Conservation (phyloP, 2,329 filamentous ascomycete genomes). For the Nothomitra cinnamomea region DNA sequence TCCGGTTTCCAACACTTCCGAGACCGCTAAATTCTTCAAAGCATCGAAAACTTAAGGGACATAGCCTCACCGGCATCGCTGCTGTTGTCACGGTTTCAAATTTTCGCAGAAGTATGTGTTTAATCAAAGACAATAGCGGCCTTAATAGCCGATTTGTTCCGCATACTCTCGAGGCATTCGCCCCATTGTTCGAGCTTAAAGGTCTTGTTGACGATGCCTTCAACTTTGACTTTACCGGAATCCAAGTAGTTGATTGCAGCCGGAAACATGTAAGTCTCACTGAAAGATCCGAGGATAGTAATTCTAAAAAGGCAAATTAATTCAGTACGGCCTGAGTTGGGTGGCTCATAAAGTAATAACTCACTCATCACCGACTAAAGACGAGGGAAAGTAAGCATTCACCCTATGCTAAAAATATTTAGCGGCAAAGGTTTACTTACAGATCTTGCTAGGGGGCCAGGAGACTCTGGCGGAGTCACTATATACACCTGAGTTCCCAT, state of each 20-base stretch:
- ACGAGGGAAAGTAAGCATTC: no score
- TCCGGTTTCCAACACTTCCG: no score
- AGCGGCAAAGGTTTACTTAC: slow-evolving; percentile 21
- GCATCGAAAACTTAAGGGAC: no score
- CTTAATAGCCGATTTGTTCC: slow-evolving; percentile 58
- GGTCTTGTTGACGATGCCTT: slow-evolving; percentile 55
- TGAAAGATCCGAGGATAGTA: slow-evolving; percentile 57
- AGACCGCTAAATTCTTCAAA: no score
- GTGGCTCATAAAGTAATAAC: neutral
- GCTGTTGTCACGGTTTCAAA: no score
- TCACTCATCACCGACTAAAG: slow-evolving; percentile 2
- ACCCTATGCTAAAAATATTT: neutral
- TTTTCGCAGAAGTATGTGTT: slow-evolving; percentile 3
- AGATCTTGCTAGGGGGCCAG: slow-evolving; percentile 58
- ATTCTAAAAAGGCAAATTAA: slow-evolving; percentile 25
- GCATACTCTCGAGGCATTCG: slow-evolving; percentile 52
- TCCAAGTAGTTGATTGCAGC: slow-evolving; percentile 36
- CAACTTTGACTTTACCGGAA: slow-evolving; percentile 39
- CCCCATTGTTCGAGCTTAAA: slow-evolving; percentile 59
- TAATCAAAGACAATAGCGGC: slow-evolving; percentile 55
- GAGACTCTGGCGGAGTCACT: slow-evolving; percentile 41
- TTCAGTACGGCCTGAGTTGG: no score
- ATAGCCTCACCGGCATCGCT: no score
- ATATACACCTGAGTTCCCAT: slow-evolving; percentile 32
- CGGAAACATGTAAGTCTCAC: slow-evolving; percentile 56